Percentiles rank a stretch among this genome's conserved stretches.
phyloP scores from a whole-genome alignment of 768 basidiomycete genomes.

The Asterophora parasitica region DNA sequence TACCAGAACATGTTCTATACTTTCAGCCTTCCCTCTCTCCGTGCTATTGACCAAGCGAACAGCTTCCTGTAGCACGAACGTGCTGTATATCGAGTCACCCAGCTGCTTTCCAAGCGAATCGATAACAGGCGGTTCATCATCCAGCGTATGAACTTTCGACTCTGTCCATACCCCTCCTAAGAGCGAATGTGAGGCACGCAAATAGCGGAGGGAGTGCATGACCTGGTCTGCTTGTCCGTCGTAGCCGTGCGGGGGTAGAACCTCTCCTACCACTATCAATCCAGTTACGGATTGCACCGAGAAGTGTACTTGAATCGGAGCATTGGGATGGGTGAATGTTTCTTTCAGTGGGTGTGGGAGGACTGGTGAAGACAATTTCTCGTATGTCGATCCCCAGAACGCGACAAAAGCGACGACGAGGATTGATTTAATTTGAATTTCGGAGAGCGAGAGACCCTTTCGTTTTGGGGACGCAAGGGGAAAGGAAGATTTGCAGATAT shows the following conservation, averaged over 20 bases:
- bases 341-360: slow-evolving; percentile 48
- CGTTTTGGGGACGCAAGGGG: slow-evolving; percentile 13
- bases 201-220: slow-evolving; percentile 52
- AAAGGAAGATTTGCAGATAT: slow-evolving; percentile 21
- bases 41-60: slow-evolving; percentile 62
- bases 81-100: slow-evolving; percentile 77
- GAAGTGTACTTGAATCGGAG: slow-evolving; percentile 62
- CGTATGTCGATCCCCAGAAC: slow-evolving; percentile 32
- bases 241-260: slow-evolving; percentile 35
- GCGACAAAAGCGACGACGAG: slow-evolving; percentile 27
- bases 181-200: slow-evolving; percentile 62
- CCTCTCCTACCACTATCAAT: slow-evolving; percentile 77
- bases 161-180: slow-evolving; percentile 80
- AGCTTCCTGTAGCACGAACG: slow-evolving; percentile 87
- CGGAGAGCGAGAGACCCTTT: slow-evolving; percentile 15
- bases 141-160: slow-evolving; percentile 37
- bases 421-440: slow-evolving; percentile 21
- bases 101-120: slow-evolving; percentile 52
- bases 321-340: slow-evolving; percentile 47
- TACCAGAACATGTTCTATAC: slow-evolving; percentile 53
- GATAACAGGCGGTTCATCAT: slow-evolving; percentile 34
- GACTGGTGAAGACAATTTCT: slow-evolving; percentile 46
- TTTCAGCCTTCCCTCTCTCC: slow-evolving; percentile 27
- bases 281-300: slow-evolving; percentile 73
- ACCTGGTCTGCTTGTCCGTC: slow-evolving; percentile 25